Base-by-base conservation (phyloP, 306 rosid species). In the Myrica gale region DNA sequence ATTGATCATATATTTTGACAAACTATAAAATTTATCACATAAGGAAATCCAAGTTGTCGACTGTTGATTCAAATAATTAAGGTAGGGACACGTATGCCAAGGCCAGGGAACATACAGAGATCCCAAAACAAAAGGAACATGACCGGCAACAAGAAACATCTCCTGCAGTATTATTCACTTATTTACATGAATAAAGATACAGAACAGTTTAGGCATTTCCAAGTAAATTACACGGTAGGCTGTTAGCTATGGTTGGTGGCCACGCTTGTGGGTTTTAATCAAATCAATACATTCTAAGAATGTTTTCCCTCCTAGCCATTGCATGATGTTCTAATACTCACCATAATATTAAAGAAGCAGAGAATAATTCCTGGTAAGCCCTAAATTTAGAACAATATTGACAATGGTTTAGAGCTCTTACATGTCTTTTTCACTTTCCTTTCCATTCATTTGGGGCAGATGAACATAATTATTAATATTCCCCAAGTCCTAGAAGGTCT, bases 41-140 rank as follows among this genome's bases (percentile, higher is more conserved):
- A 47, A 54, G 42, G 77, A 54, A 73, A 74, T 21, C 76, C 74
- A 79, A 79, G 80, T 72, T 32, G 21, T 52, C 68, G 50, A 77
- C 13, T 48, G n/a, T 66, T 42, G 75, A 68, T 71, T 53, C 67
- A 45, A 73, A 20, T 57, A 48, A 20, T 54, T 32, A 45, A 68
- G 32, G 23, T 19, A 73, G 13, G 68, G 68, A 80, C 47, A 44
- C 50, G 57, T 43, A 9, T 74, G 39, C 68, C 73, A 71, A 50
- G 70, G 46, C 73, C 51, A 20, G 43, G 26, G 67, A 42, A 63
- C 66, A 65, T 52, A 58, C 32, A 76, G 19, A 41, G 37, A 51
- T 65, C 47, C 21, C 76, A 43, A 58, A 20, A 45, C n/a, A 41
- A 9, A 78, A 11, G 3, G 19, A 65, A 17, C 11, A 15, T 32